Percentiles rank a stretch among this genome's conserved stretches.
Evolutionary conservation across 2,329 filamentous ascomycete species (phyloP).

Genomic region (Colletotrichum chrysophilum): DNA sequence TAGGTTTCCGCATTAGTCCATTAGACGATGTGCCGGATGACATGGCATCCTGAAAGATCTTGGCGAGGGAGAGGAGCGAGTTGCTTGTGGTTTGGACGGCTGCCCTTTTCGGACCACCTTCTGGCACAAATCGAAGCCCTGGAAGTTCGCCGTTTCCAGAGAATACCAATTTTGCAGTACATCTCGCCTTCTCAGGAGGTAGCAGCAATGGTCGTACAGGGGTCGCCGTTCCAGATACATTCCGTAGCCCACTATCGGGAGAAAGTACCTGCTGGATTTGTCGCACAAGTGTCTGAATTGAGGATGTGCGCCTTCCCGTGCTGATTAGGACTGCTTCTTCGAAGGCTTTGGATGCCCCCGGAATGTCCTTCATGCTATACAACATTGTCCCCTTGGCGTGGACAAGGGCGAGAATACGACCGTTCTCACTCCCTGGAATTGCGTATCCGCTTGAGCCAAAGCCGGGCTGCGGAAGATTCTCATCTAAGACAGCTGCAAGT

Average conservation of each 20-base stretch:
- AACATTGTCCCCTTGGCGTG: slow-evolving; percentile 99
- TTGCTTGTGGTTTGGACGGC: slow-evolving; percentile 95
- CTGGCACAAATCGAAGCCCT: slow-evolving; percentile 75
- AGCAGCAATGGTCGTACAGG: slow-evolving; percentile 69
- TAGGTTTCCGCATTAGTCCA: slow-evolving; percentile 63
- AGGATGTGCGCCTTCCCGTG: slow-evolving; percentile 71
- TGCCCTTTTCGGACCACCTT: slow-evolving; percentile 75
- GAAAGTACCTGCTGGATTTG: slow-evolving; percentile 76
- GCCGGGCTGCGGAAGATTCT: slow-evolving; percentile 22
- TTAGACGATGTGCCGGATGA: slow-evolving; percentile 70
- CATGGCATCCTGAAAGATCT: slow-evolving; percentile 97
- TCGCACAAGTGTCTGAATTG: slow-evolving; percentile 79
- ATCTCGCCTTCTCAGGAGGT: slow-evolving; percentile 81
- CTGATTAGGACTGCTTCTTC: slow-evolving; percentile 94
- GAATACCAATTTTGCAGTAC: slow-evolving; percentile 85
- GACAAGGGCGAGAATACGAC: slow-evolving; percentile 88
- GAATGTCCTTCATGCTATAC: slow-evolving; percentile 85
- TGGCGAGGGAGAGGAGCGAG: slow-evolving; percentile 89
- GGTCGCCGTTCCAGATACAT: slow-evolving; percentile 33
- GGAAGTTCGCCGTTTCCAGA: slow-evolving; percentile 76
- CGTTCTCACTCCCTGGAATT: slow-evolving; percentile 86
- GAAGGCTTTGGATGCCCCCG: slow-evolving; percentile 83
- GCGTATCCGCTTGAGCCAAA: slow-evolving; percentile 77
- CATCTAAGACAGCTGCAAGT: slow-evolving; percentile 16
- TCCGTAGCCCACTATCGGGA: slow-evolving; percentile 27